A percentile compares a stretch with the other conserved stretches of the same genome.
Conservation (phyloP, 176 grass and related monocot species). For the Urochloa ruziziensis region DNA sequence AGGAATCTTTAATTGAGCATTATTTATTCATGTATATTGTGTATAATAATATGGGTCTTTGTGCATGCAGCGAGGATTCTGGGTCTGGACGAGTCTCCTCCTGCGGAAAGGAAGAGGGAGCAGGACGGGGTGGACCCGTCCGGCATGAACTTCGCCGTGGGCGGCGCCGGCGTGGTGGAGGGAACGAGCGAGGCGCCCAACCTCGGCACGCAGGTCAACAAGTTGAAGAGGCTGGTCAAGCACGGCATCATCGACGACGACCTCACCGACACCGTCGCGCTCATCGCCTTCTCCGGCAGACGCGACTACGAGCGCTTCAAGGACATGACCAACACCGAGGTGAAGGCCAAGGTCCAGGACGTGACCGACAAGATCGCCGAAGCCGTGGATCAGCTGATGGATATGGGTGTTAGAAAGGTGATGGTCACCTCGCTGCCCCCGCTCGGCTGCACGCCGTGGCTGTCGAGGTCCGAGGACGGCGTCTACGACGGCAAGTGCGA, state of each 20-base stretch:
- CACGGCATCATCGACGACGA: constrained; percentile 24
- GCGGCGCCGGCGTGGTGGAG: constrained; percentile 43
- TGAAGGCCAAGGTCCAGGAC: background rate
- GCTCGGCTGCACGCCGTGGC: constrained; percentile 43
- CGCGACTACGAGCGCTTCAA: constrained; percentile 28
- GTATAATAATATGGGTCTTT: too few relatives aligned
- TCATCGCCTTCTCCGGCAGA: constrained; percentile 44
- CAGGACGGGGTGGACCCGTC: background rate
- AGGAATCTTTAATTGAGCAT: too few relatives aligned
- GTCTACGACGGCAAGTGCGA: constrained; percentile 9
- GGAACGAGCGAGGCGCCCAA: background rate
- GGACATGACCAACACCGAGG: background rate
- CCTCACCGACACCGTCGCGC: constrained; percentile 30
- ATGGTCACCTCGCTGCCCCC: constrained; percentile 47
- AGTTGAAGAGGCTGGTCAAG: constrained; percentile 2
- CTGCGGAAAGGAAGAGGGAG: background rate
- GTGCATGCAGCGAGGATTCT: constrained; percentile 18
- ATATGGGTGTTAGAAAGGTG: constrained; percentile 38
- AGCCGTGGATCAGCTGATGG: constrained; percentile 23
- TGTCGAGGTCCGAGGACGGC: constrained; percentile 17
- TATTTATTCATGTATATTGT: background rate
- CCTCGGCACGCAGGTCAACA: constrained; percentile 19
- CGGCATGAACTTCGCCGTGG: constrained; percentile 73
- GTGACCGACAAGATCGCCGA: constrained; percentile 22
- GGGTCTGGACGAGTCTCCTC: background rate